A percentile compares a stretch with the other conserved stretches of the same genome.
These are phyloP conservation scores for Paradendryphiella salina DNA, from an alignment of 2,329 filamentous ascomycete genomes.

Conservation along the genomic window DNA sequence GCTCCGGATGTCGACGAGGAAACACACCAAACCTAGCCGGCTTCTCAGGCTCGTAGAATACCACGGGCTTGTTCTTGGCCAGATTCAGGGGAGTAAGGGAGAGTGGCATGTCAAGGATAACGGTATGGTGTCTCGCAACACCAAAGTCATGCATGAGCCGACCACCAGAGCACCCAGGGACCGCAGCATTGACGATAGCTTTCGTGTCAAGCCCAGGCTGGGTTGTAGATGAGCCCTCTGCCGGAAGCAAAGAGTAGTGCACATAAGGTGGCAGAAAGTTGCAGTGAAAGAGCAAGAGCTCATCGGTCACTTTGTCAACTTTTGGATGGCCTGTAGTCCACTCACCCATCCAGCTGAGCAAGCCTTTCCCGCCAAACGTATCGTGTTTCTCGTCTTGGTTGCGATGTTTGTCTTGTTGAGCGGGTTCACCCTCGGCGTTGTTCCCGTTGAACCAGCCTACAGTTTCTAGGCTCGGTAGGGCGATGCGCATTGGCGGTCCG, in stretches of 20 bases:
- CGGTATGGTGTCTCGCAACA: constrained; percentile 63
- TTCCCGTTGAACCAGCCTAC: constrained; percentile 71
- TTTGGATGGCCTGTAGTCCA: constrained; percentile 73
- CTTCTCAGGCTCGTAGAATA: constrained; percentile 62
- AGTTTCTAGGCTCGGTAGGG: constrained; percentile 66
- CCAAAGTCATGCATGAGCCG: constrained; percentile 81
- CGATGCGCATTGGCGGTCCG: constrained; percentile 68
- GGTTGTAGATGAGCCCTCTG: constrained; percentile 17
- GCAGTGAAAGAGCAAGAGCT: constrained; percentile 69
- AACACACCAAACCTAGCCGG: constrained; percentile 69
- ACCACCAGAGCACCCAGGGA: constrained; percentile 64
- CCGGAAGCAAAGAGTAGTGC: constrained; percentile 64
- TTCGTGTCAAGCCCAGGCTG: not conserved
- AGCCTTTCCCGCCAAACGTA: constrained; percentile 59
- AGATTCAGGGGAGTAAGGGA: constrained; percentile 67
- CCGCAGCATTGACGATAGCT: constrained; percentile 55
- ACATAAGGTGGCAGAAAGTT: constrained; percentile 68
- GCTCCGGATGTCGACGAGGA: constrained; percentile 61
- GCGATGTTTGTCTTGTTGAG: constrained; percentile 19
- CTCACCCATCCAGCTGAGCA: constrained; percentile 66
- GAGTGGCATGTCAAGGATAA: constrained; percentile 71
- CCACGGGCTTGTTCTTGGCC: constrained; percentile 58
- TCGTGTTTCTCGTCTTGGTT: constrained; percentile 14
- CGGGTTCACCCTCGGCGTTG: constrained; percentile 57
- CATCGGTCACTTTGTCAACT: constrained; percentile 65